Evolutionary conservation across 2,329 filamentous ascomycete genomes (phyloP).

Genomic region (Fusarium sp.): DNA sequence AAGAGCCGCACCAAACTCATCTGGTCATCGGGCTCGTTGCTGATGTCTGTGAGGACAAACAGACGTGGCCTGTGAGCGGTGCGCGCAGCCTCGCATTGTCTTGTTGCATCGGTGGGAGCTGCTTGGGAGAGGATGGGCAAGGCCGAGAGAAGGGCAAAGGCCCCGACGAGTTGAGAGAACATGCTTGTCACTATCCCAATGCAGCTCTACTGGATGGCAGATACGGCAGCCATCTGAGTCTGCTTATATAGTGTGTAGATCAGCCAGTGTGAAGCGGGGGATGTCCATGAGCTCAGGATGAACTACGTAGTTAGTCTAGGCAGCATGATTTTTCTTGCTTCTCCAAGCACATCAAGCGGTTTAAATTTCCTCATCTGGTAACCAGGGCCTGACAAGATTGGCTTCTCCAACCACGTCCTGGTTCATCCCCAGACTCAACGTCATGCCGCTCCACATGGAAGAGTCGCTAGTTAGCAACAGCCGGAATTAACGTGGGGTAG

Average conservation of each 20-base stretch:
- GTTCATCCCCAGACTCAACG: constrained; percentile 2
- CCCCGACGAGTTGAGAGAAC: constrained; percentile 16
- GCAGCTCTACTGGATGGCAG: background rate
- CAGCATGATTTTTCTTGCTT: background rate
- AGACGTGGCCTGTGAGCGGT: constrained; percentile 45
- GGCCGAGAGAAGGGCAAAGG: constrained; percentile 8
- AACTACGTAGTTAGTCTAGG: too few relatives aligned
- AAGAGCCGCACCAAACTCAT: constrained; percentile 57
- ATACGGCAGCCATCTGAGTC: background rate
- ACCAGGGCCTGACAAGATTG: background rate
- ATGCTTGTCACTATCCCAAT: background rate
- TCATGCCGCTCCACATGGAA: constrained; percentile 8
- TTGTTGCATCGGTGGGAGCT: background rate
- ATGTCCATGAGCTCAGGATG: too few relatives aligned
- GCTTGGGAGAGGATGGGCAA: background rate
- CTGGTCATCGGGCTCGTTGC: constrained; percentile 59
- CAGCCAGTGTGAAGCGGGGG: background rate
- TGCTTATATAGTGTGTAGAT: constrained; percentile 4
- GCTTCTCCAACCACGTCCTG: background rate
- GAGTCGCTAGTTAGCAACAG: background rate
- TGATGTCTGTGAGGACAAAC: constrained; percentile 57
- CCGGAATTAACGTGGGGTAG: constrained; percentile 9
- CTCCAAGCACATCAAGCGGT: background rate
- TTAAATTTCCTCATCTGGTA: constrained; percentile 1
- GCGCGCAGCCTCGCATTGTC: constrained; percentile 1